Evolutionary conservation across 352 stramenopile genomes (phyloP).

Genomic region (Thalassiosira exigua): DNA sequence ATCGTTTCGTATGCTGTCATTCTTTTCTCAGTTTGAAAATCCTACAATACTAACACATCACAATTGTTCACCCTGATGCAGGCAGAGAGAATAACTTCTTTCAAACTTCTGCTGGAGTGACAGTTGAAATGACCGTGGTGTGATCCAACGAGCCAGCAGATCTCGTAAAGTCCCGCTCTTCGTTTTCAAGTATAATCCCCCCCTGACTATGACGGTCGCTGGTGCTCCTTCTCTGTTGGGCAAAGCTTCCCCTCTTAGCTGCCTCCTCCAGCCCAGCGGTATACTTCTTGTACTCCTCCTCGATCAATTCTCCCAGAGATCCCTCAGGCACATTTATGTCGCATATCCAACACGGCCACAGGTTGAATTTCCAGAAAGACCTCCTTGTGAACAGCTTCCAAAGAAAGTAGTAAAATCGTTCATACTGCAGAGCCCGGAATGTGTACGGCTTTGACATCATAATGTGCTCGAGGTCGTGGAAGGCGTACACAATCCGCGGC

Average conservation of each 20-base stretch:
- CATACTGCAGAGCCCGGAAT: not conserved
- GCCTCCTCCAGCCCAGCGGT: not conserved
- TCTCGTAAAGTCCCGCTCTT: too few relatives aligned
- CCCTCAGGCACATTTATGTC: not conserved
- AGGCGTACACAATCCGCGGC: not conserved
- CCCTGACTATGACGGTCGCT: too few relatives aligned
- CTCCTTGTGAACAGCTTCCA: not conserved
- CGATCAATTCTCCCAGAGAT: not conserved
- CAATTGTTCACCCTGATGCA: too few relatives aligned
- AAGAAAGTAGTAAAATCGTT: not conserved
- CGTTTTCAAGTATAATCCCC: too few relatives aligned
- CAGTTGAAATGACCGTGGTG: too few relatives aligned
- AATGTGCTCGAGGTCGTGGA: not conserved
- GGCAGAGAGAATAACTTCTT: too few relatives aligned
- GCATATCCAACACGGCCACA: not conserved
- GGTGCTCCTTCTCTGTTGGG: too few relatives aligned
- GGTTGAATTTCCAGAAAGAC: not conserved
- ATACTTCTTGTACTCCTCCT: not conserved
- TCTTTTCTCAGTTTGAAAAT: too few relatives aligned
- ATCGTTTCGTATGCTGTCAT: too few relatives aligned
- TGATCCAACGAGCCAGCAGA: too few relatives aligned
- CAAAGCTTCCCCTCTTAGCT: not conserved
- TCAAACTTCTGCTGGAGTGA: too few relatives aligned
- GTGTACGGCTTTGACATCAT: not conserved
- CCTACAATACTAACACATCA: too few relatives aligned